Evolutionary conservation across 176 grass and related monocot genomes (phyloP).

Genomic region (Poa pratensis): DNA sequence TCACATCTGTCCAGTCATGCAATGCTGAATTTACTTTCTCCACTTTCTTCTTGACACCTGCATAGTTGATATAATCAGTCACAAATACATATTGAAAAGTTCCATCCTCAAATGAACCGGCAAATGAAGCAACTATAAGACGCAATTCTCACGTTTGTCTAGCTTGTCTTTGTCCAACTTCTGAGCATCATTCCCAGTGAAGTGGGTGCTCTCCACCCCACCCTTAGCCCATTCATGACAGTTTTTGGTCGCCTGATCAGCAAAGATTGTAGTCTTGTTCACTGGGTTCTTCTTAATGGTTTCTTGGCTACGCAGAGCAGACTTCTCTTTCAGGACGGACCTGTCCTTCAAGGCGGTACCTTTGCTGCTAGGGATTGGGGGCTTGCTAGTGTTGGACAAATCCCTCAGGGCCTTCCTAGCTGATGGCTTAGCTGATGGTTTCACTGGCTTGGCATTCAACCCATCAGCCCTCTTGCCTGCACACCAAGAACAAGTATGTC

Average conservation of each 20-base stretch:
- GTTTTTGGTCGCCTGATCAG: slow-evolving; percentile 55
- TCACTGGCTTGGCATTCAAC: slow-evolving; percentile 52
- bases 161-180: slow-evolving; percentile 45
- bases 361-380: slow-evolving; percentile 37
- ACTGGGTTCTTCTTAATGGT: slow-evolving; percentile 40
- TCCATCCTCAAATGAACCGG: not conserved
- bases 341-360: slow-evolving; percentile 48
- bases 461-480: slow-evolving; percentile 58
- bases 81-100: not conserved
- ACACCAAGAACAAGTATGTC: not conserved
- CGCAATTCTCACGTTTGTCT: slow-evolving; percentile 51
- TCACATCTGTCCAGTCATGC: slow-evolving; percentile 40
- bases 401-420: slow-evolving; percentile 55
- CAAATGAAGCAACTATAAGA: slow-evolving; percentile 23
- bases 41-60: slow-evolving; percentile 76
- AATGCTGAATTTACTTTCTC: slow-evolving; percentile 49
- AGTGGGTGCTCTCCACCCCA: slow-evolving; percentile 56
- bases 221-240: slow-evolving; percentile 72
- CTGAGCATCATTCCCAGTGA: slow-evolving; percentile 62
- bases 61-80: slow-evolving; percentile 10
- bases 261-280: slow-evolving; percentile 42
- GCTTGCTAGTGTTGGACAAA: slow-evolving; percentile 60
- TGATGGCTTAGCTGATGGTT: slow-evolving; percentile 57
- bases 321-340: slow-evolving; percentile 43
- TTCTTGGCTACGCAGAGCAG: slow-evolving; percentile 35